Conservation (phyloP, 129 eudicot genomes). For the Escallonia rubra region DNA sequence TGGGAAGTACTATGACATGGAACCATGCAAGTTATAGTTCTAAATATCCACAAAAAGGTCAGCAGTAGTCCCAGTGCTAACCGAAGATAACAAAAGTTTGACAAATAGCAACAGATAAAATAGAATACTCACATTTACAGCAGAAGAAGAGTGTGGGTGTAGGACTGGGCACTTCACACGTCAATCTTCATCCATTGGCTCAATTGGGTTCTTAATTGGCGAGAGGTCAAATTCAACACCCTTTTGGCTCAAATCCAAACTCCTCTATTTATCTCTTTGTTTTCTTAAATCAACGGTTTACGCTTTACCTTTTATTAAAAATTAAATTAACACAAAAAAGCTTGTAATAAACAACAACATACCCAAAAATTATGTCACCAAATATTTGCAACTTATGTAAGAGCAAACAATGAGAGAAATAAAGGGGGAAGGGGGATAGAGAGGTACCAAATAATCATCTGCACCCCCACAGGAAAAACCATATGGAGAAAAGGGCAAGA, state of each 20-base stretch:
- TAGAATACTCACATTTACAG: slow-evolving; percentile 18
- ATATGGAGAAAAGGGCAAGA: slow-evolving; percentile 4
- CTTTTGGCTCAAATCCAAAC: slow-evolving; percentile 5
- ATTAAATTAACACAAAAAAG: neutral
- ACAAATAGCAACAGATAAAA: neutral
- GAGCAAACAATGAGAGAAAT: neutral
- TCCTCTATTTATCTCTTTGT: slow-evolving; percentile 10
- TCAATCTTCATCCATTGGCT: slow-evolving; percentile 50
- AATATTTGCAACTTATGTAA: neutral
- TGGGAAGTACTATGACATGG: no score
- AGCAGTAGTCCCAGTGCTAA: no score
- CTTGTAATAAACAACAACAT: no score
- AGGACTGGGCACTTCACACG: slow-evolving; percentile 54
- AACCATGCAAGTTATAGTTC: no score
- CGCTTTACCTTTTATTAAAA: slow-evolving; percentile 32
- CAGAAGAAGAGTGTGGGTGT: slow-evolving; percentile 19
- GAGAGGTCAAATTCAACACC: slow-evolving; percentile 34
- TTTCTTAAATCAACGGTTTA: slow-evolving; percentile 21
- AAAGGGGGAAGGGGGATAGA: neutral
- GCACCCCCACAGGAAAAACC: slow-evolving; percentile 16
- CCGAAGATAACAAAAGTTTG: no score
- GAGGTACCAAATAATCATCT: slow-evolving; percentile 11
- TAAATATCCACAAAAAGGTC: no score
- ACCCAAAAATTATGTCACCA: no score
- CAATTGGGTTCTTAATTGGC: slow-evolving; percentile 60